Percentiles rank a stretch among this genome's conserved stretches.
phyloP scores from a whole-genome alignment of 345 rosid species.

The Erucastrum elatum region DNA sequence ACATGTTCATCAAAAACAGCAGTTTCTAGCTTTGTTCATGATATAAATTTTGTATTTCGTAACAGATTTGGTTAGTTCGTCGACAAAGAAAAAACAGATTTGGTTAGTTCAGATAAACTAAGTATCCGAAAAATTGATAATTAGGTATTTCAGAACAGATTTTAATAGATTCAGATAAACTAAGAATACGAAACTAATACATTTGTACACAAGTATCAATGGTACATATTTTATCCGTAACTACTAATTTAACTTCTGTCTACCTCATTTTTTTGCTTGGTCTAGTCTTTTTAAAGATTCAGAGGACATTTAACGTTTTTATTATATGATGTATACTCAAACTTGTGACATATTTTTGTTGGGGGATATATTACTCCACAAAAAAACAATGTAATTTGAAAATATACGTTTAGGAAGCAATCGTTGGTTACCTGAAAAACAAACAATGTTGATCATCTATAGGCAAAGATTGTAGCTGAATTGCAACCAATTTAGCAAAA shows the following conservation, averaged over 20 bases:
- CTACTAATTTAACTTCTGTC: background rate
- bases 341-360: background rate
- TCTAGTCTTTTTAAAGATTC: background rate
- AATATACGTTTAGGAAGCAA: background rate
- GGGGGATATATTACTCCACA: background rate
- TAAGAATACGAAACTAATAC: background rate
- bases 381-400: background rate
- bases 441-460: conserved; percentile 53
- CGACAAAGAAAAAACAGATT: too few species aligned
- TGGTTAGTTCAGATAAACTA: too few species aligned
- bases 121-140: background rate
- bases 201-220: background rate
- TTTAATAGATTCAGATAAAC: background rate
- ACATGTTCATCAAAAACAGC: background rate
- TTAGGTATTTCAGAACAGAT: background rate
- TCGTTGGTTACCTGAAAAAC: conserved; percentile 56
- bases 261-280: background rate
- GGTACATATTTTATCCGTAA: background rate
- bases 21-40: background rate
- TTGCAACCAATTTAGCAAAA: conserved; percentile 51
- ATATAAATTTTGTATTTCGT: too few species aligned
- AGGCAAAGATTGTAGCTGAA: conserved; percentile 30
- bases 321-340: background rate
- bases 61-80: too few species aligned
- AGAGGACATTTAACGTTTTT: background rate